Percentiles rank a stretch among this genome's conserved stretches.
Evolutionary conservation across 495 filamentous ascomycete genomes (phyloP).

Genomic region (Tuber microsphaerosporum): DNA sequence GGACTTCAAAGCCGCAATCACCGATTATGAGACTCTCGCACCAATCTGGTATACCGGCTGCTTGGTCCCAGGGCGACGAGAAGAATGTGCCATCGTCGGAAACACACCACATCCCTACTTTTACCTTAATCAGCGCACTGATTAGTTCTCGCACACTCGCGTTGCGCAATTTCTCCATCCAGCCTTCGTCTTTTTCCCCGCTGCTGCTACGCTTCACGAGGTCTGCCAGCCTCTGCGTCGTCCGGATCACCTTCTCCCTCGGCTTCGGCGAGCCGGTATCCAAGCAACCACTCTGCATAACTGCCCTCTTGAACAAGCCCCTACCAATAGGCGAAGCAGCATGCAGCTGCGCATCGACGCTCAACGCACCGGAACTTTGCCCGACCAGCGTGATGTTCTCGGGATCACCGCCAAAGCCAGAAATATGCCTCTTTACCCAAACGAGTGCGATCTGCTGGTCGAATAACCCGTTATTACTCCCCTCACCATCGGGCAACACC

Average conservation of each 20-base stretch:
- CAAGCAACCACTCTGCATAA: slow-evolving; percentile 11
- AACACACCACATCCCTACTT: neutral
- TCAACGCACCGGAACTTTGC: slow-evolving; percentile 45
- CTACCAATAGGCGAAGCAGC: slow-evolving; percentile 1
- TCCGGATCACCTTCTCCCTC: neutral
- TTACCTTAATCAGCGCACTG: neutral
- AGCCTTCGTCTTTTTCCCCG: neutral
- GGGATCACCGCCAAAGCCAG: slow-evolving; percentile 61
- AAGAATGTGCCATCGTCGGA: slow-evolving; percentile 1
- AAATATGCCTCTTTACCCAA: slow-evolving; percentile 61
- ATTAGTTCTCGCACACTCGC: neutral
- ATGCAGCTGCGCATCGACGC: slow-evolving; percentile 3
- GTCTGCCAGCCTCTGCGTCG: neutral
- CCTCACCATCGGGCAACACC: neutral
- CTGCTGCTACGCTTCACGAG: neutral
- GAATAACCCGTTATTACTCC: slow-evolving; percentile 52
- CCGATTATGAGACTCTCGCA: neutral
- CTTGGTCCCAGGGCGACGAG: neutral
- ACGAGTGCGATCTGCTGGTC: slow-evolving; percentile 61
- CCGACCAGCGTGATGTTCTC: slow-evolving; percentile 53
- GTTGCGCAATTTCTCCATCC: slow-evolving; percentile 3
- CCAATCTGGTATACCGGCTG: neutral
- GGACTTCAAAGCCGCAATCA: neutral
- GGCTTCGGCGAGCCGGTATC: neutral
- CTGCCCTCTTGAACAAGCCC: slow-evolving; percentile 9